Evolutionary conservation across 2,329 filamentous ascomycete genomes (phyloP).

Genomic region (Diplodia sapinea): DNA sequence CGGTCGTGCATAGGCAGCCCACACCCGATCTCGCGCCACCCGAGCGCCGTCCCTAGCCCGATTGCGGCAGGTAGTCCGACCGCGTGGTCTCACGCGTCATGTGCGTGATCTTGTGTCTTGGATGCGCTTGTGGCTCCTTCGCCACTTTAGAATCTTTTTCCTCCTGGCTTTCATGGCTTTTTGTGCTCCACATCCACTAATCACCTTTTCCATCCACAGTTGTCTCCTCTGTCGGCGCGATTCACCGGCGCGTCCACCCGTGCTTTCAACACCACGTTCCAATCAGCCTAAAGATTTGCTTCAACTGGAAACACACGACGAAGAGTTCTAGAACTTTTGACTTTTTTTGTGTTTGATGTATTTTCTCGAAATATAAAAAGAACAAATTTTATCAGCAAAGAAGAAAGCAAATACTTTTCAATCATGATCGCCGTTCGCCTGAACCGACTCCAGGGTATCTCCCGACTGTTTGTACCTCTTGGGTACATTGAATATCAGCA

Average conservation of each 20-base stretch:
- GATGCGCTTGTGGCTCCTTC: not conserved
- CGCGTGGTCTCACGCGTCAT: constrained; percentile 17
- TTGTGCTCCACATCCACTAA: too few species aligned
- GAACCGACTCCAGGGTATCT: not conserved
- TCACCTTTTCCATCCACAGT: too few species aligned
- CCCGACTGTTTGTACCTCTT: not conserved
- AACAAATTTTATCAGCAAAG: not conserved
- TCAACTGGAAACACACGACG: too few species aligned
- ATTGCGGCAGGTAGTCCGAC: constrained; percentile 22
- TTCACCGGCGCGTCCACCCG: too few species aligned
- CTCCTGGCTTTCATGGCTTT: not conserved
- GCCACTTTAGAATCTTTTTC: not conserved
- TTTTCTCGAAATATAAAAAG: too few species aligned
- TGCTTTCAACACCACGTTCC: too few species aligned
- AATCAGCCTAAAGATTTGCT: too few species aligned
- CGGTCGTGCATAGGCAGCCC: not conserved
- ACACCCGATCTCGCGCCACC: constrained; percentile 25
- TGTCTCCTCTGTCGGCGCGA: too few species aligned
- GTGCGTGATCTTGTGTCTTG: constrained; percentile 21
- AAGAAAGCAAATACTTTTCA: not conserved
- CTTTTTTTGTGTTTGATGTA: too few species aligned
- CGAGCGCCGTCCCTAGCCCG: constrained; percentile 23
- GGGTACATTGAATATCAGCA: not conserved
- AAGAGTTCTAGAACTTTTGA: too few species aligned
- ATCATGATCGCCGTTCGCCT: not conserved